Percentiles rank a stretch among this genome's conserved stretches.
Conservation (phyloP, 1,139 yeast species). For the Kodamaea anthophila region DNA sequence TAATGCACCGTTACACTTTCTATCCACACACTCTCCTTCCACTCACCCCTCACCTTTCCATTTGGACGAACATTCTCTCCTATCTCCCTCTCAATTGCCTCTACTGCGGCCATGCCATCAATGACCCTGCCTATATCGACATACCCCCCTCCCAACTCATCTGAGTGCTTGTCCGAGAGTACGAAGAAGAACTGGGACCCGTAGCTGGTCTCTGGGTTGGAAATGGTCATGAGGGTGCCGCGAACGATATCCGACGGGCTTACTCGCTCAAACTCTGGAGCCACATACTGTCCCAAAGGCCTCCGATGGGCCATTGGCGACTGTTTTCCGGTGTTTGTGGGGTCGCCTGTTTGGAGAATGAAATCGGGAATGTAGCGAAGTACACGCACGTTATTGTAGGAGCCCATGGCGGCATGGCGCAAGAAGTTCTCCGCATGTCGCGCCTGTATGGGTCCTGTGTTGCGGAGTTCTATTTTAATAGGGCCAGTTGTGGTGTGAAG, state of each 20-base stretch:
- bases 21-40: constrained; percentile 18
- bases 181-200: constrained; percentile 20
- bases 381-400: constrained; percentile 33
- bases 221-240: constrained; percentile 16
- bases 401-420: constrained; percentile 44
- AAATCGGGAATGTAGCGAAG: constrained; percentile 39
- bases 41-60: constrained; percentile 17
- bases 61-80: constrained; percentile 10
- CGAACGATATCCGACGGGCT: constrained; percentile 6
- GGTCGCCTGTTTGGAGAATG: constrained; percentile 47
- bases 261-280: constrained; percentile 1
- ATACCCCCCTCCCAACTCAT: constrained; percentile 11
- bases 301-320: constrained; percentile 8
- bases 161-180: constrained; percentile 12
- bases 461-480: constrained; percentile 14
- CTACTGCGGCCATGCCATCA: constrained; percentile 17
- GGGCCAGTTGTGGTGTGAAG: constrained; percentile 17
- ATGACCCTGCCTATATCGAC: constrained; percentile 16
- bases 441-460: constrained; percentile 9
- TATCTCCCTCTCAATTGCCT: constrained; percentile 11
- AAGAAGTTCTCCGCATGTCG: constrained; percentile 20
- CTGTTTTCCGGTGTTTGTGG: constrained; percentile 40
- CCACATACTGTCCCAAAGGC: constrained; percentile 2
- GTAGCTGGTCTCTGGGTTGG: constrained; percentile 8
- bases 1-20: constrained; percentile 14